Base-by-base conservation (phyloP, 495 filamentous ascomycete genomes). In the Clavariopsis aquatica region DNA sequence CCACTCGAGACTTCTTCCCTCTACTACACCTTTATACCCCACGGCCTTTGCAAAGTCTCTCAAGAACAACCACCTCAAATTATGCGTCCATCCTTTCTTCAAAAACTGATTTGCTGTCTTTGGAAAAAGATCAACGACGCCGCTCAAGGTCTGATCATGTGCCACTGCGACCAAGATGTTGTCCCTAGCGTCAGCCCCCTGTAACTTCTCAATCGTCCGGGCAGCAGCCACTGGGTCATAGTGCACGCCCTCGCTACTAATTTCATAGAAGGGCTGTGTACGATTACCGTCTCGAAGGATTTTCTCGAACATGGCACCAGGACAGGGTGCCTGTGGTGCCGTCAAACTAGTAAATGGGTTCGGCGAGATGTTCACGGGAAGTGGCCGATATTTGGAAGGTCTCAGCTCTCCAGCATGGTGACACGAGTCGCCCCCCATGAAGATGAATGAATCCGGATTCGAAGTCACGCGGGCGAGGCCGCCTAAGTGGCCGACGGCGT, bases 361-460 rank as follows among this genome's bases (percentile, higher is more conserved):
- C 7, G 47, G 47, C 4, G 24, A 5, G 26, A 54, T 36, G 27
- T 23, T 19, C 7, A 22, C 19, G 10, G 56, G 56, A 1, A 59
- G 20, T 2, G 82, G 82, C 5, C 77, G 68, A 49, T 77, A 79
- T n/a, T 64, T 55, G 12, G 78, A 79, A 0, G 85, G 86, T 6
- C 85, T 76, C n/a, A 87, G 73, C 52, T 79, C 74, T 26, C 82
- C 84, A 0, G 72, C 71, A 65, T 83, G 79, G 60, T 87, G 84
- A 23, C 80, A 78, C 4, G 76, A 71, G 63, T 87, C 85, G 5
- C 81, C 85, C 12, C 79, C 81, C 74, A 86, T 75, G 13, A 85
- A 73, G 65, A 87, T 74, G 68, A 84, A 87, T 7, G 79, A 80
- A 22, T 80, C 78, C 1, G 77, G 72, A 12, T 65, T 34, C 1